Evolutionary conservation across 306 rosid species (phyloP).

Genomic region (Quercus alba): DNA sequence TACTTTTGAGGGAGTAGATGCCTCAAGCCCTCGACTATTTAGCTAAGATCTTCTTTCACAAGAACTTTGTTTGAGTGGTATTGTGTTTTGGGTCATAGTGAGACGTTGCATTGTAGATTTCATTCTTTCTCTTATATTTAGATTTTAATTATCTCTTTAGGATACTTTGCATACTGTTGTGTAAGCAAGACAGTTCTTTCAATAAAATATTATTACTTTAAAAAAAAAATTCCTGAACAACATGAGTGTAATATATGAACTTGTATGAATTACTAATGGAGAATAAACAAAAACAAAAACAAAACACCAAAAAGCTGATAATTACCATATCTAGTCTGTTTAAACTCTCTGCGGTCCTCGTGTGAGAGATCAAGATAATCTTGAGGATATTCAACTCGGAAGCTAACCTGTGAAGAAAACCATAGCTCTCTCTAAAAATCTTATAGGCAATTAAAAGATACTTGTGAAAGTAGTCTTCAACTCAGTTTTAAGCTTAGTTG

Average conservation of each 20-base stretch:
- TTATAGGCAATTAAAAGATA: conserved; percentile 11
- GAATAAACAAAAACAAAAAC: background rate
- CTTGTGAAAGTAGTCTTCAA: background rate
- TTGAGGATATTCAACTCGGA: conserved; percentile 94
- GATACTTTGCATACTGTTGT: too few species aligned
- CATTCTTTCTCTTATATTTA: too few species aligned
- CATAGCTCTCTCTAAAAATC: conserved; percentile 20
- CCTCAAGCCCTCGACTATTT: too few species aligned
- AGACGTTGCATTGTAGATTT: too few species aligned
- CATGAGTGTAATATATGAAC: background rate
- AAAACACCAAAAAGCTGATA: conserved; percentile 16
- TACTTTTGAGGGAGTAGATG: too few species aligned
- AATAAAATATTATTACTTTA: too few species aligned
- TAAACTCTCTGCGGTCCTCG: conserved; percentile 95
- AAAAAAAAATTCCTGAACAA: background rate
- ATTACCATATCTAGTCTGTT: conserved; percentile 98
- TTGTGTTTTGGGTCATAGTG: too few species aligned
- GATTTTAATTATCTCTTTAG: too few species aligned
- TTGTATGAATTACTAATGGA: background rate
- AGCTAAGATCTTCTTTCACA: too few species aligned
- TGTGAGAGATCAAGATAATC: conserved; percentile 86
- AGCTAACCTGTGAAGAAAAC: conserved; percentile 70
- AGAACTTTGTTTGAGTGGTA: too few species aligned
- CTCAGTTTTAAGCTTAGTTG: conserved; percentile 5
- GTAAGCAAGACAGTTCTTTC: too few species aligned